These are phyloP conservation scores for Aspergillus avenaceus DNA, from an alignment of 495 filamentous ascomycete genomes.

Conservation along the genomic window DNA sequence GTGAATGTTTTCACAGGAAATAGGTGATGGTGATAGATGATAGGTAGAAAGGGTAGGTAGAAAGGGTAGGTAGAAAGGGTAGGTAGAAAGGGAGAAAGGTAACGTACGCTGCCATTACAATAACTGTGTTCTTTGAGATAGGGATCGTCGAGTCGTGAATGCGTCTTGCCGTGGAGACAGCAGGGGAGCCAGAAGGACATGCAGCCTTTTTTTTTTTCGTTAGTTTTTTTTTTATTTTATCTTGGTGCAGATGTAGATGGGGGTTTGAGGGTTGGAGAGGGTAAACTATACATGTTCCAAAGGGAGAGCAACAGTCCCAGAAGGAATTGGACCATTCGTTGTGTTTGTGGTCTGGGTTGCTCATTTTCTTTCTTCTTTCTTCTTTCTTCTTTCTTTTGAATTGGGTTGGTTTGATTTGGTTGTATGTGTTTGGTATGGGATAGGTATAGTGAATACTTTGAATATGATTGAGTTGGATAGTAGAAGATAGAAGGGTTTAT, in stretches of 20 bases:
- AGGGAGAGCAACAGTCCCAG: constrained; percentile 23
- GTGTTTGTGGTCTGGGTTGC: neutral
- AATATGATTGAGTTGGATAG: too few species aligned
- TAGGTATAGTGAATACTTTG: too few species aligned
- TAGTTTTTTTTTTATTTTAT: neutral
- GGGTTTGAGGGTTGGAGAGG: neutral
- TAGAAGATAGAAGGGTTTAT: too few species aligned
- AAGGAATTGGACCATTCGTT: constrained; percentile 17
- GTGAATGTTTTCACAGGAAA: neutral
- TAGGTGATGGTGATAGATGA: neutral
- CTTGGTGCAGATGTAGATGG: too few species aligned
- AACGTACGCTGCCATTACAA: constrained; percentile 45
- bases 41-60: too few species aligned
- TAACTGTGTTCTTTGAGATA: constrained; percentile 38
- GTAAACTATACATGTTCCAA: constrained; percentile 18
- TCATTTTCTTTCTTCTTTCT: neutral
- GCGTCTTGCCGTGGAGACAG: constrained; percentile 48
- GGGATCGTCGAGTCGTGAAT: constrained; percentile 41
- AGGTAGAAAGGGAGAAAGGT: neutral
- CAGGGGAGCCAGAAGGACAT: constrained; percentile 49
- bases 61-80: neutral
- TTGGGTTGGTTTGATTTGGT: neutral
- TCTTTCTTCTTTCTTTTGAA: too few species aligned
- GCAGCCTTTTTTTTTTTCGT: constrained; percentile 24
- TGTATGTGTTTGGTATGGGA: too few species aligned